Evolutionary conservation across 257 asterid genomes (phyloP).

Genomic region (Solanum arcanum): DNA sequence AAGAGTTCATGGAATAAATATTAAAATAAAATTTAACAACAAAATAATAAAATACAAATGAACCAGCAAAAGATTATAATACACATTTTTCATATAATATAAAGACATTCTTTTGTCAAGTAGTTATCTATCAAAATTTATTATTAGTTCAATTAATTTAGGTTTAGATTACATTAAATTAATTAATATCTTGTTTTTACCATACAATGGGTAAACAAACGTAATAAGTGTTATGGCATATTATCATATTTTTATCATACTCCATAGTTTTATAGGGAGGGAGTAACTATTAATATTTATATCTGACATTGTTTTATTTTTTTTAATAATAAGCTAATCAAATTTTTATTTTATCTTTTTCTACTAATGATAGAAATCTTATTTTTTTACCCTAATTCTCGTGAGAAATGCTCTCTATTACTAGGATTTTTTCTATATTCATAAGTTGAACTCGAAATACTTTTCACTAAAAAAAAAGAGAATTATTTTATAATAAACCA

Average conservation of each 20-base stretch:
- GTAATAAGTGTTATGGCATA: neutral
- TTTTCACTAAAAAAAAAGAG: no score
- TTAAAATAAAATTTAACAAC: neutral
- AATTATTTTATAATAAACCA: no score
- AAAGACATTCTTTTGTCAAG: neutral
- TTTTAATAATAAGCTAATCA: neutral
- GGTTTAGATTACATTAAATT: neutral
- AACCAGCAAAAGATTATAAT: neutral
- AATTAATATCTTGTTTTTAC: neutral
- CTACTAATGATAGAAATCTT: neutral
- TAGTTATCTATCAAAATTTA: neutral
- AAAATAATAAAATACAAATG: neutral
- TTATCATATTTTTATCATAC: neutral
- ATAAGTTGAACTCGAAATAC: no score
- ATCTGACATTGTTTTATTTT: no score
- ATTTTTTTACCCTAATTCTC: neutral
- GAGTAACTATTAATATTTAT: no score
- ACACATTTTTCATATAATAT: neutral
- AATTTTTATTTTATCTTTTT: neutral
- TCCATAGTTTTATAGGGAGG: neutral
- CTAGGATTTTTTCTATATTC: accelerated
- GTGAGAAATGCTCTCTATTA: neutral
- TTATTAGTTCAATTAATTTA: neutral
- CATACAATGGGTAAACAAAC: neutral
- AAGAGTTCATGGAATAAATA: neutral